Conservation (phyloP, 441 rosid species). For the Mallotus japonicus region DNA sequence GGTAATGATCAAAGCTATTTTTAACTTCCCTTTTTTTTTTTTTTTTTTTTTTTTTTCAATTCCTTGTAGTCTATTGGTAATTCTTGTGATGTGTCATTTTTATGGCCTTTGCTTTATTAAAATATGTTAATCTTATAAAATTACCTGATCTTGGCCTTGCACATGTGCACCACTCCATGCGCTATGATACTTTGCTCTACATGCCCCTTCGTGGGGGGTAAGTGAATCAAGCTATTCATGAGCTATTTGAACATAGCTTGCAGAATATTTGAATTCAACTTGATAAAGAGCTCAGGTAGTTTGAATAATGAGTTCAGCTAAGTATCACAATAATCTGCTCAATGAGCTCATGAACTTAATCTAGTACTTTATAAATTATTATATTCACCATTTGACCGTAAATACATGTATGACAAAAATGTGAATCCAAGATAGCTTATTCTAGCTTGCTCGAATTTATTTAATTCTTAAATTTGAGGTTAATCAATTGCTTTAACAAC, state of each 20-base stretch:
- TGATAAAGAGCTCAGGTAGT: neutral
- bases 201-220: neutral
- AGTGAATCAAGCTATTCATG: neutral
- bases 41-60: neutral
- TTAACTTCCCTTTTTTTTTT: too few relatives aligned
- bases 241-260: neutral
- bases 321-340: neutral
- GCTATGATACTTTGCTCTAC: neutral
- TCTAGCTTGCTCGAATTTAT: neutral
- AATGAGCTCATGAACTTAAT: neutral
- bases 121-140: neutral
- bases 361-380: neutral
- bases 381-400: neutral
- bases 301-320: neutral
- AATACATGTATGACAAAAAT: neutral
- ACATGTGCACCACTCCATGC: neutral
- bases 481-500: neutral
- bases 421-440: neutral
- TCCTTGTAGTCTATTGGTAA: neutral
- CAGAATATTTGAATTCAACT: neutral
- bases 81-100: neutral
- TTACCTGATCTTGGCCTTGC: neutral
- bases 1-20: constrained; percentile 39
- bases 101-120: neutral
- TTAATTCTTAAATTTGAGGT: neutral